Evolutionary conservation across 192 early-diverging fungal species (phyloP).

Genomic region (Cladochytrium replicatum): DNA sequence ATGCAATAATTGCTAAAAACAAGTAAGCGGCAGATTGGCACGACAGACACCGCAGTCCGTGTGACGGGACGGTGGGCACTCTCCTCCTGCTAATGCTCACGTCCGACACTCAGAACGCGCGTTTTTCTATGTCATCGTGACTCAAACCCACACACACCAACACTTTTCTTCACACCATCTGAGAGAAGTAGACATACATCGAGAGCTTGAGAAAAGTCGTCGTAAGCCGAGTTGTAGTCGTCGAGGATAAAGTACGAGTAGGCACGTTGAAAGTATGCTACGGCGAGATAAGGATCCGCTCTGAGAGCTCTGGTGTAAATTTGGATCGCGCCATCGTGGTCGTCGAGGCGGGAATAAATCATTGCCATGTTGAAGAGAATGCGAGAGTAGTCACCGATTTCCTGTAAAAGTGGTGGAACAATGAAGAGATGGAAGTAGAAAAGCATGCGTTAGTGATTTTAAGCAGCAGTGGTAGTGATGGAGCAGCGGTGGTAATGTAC

Average conservation of each 20-base stretch:
- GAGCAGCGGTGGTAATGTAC: no score
- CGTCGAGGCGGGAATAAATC: constrained; percentile 62
- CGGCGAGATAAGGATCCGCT: constrained; percentile 69
- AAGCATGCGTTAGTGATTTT: no score
- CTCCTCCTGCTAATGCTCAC: no score
- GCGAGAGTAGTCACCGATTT: constrained; percentile 76
- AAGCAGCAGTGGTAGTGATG: no score
- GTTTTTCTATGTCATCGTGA: no score
- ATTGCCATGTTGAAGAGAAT: constrained; percentile 89
- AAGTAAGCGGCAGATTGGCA: no score
- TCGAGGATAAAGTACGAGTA: constrained; percentile 61
- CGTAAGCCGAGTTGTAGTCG: constrained; percentile 49
- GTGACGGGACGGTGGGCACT: no score
- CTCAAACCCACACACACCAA: no score
- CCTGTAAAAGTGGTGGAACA: constrained; percentile 25
- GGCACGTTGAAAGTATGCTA: constrained; percentile 78
- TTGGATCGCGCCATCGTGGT: constrained; percentile 58
- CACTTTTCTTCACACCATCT: no score
- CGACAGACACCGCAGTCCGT: no score
- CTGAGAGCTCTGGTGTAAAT: constrained; percentile 56
- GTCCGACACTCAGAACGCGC: no score
- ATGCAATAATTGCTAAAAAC: no score
- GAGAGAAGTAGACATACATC: constrained; percentile 29
- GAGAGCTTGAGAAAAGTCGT: constrained; percentile 61
- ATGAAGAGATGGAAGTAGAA: constrained; percentile 11